Percentiles rank a stretch among this genome's conserved stretches.
Evolutionary conservation across 345 rosid genomes (phyloP).

Genomic region (Populus pruinosa): DNA sequence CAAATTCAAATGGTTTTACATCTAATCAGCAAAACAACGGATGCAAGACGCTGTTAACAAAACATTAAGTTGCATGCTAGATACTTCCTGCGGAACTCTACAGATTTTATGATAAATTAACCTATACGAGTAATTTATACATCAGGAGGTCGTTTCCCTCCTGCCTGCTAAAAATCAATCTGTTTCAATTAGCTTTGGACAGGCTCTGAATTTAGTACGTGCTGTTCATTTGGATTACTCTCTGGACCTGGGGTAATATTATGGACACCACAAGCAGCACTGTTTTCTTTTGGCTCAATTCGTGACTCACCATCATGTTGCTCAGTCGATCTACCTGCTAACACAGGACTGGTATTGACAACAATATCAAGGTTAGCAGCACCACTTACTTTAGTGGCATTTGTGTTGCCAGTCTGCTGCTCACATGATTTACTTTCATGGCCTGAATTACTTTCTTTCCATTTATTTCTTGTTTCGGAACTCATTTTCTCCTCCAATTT

Average conservation of each 20-base stretch:
- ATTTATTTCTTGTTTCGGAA: conserved; percentile 23
- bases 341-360: conserved; percentile 1
- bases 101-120: conserved; percentile 15
- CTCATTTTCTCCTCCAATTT: conserved; percentile 34
- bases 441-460: conserved; percentile 20
- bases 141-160: background rate
- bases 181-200: conserved; percentile 48
- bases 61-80: conserved; percentile 6
- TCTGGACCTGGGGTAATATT: conserved; percentile 13
- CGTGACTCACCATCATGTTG: conserved; percentile 12
- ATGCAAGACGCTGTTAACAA: background rate
- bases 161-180: conserved; percentile 1
- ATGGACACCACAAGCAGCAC: conserved; percentile 12
- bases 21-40: background rate
- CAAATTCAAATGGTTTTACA: background rate
- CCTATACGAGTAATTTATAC: conserved; percentile 23
- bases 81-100: conserved; percentile 1
- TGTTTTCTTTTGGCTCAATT: conserved; percentile 31
- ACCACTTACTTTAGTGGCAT: conserved; percentile 24
- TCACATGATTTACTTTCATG: conserved; percentile 24
- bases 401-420: conserved; percentile 24
- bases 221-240: conserved; percentile 26
- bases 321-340: conserved; percentile 16
- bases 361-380: conserved; percentile 4
- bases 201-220: conserved; percentile 46